Evolutionary conservation across 495 filamentous ascomycete species (phyloP).

Genomic region (Annulohypoxylon bovei): DNA sequence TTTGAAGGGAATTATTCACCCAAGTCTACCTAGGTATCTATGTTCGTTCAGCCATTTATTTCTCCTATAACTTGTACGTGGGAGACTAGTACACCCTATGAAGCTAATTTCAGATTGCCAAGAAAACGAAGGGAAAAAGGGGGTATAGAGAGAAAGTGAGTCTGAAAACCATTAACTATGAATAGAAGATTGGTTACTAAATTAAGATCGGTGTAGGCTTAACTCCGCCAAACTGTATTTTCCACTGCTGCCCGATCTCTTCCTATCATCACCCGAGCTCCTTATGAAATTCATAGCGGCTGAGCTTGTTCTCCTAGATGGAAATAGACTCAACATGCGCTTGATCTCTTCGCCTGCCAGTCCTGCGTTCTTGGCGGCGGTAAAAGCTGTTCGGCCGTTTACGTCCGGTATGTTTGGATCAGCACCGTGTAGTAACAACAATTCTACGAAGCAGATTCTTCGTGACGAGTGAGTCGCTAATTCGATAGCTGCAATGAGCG

Average conservation of each 20-base stretch:
- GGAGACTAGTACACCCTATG: not conserved
- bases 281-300: constrained; percentile 1
- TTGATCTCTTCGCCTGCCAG: constrained; percentile 35
- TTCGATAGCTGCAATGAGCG: constrained; percentile 42
- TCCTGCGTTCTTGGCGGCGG: constrained; percentile 38
- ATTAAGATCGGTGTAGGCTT: not conserved
- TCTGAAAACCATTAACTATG: not conserved
- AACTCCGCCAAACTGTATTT: constrained; percentile 5
- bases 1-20: not conserved
- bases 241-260: constrained; percentile 10
- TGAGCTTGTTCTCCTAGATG: constrained; percentile 18
- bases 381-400: constrained; percentile 30
- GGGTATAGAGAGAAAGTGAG: not conserved
- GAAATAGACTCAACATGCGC: constrained; percentile 23
- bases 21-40: not conserved
- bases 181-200: not conserved
- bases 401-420: constrained; percentile 35
- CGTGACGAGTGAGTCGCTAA: constrained; percentile 19
- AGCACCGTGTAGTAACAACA: constrained; percentile 43
- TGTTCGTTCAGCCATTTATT: not conserved
- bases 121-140: not conserved
- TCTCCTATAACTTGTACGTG: not conserved
- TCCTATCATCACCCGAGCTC: not conserved
- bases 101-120: not conserved
- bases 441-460: constrained; percentile 35